Evolutionary conservation across 2,329 filamentous ascomycete genomes (phyloP).

Genomic region (Aciculosporium take): DNA sequence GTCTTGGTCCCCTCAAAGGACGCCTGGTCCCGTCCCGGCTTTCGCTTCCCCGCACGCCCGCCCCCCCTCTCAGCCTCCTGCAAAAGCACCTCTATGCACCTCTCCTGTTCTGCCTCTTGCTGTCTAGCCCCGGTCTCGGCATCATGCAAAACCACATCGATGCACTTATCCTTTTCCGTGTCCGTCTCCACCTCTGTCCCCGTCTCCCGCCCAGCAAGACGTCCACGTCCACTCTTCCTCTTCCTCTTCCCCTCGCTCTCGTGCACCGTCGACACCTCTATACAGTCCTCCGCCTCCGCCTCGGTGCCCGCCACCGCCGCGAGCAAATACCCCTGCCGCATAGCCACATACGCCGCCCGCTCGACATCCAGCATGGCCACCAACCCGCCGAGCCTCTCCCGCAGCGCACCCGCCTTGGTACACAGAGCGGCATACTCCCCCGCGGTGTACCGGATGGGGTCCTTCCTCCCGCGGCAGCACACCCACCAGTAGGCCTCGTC

Average conservation of each 20-base stretch:
- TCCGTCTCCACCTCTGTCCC: background rate
- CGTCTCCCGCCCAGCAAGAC: background rate
- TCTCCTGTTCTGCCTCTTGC: too few relatives aligned
- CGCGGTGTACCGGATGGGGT: constrained; percentile 50
- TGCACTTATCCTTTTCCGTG: too few relatives aligned
- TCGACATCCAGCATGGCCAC: constrained; percentile 49
- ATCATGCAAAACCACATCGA: too few relatives aligned
- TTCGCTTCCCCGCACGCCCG: too few relatives aligned
- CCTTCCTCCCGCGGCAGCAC: constrained; percentile 33
- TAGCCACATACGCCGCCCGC: constrained; percentile 55
- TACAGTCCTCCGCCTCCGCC: too few relatives aligned
- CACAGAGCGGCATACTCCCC: constrained; percentile 53
- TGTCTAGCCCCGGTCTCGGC: too few relatives aligned
- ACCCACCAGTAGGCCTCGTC: constrained; percentile 69
- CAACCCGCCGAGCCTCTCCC: constrained; percentile 29
- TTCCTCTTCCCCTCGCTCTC: too few relatives aligned
- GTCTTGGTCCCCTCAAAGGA: background rate
- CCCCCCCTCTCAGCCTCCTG: too few relatives aligned
- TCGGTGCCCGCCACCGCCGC: background rate
- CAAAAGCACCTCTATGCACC: too few relatives aligned
- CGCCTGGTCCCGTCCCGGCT: too few relatives aligned
- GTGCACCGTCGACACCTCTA: too few relatives aligned
- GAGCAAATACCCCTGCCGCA: constrained; percentile 32
- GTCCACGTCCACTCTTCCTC: too few relatives aligned
- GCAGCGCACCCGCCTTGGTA: constrained; percentile 26